Evolutionary conservation across 768 basidiomycete species (phyloP), one percentile per base, ranked within the genome.

Genomic region (Mycena rosella): DNA sequence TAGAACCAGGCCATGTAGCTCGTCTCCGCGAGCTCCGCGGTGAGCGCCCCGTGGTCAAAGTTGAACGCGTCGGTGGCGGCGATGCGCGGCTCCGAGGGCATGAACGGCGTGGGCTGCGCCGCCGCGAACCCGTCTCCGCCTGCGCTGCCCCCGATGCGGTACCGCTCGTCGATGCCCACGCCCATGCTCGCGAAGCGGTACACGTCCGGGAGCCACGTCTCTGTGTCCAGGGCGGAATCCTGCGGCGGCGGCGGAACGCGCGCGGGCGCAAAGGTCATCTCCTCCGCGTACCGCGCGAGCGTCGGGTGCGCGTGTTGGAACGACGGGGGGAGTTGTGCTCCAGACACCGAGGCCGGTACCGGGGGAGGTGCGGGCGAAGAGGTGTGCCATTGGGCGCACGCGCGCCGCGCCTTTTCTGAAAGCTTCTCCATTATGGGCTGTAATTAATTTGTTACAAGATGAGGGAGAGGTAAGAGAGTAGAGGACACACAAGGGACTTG

Each of bases 1-100:
- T 79, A 90, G 72, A 90, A 90, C 89, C 89, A 90, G 26, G 88
- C 88, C 89, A 90, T 90, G 74, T 88, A 90, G 62, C 86, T 87
- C 38, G 88, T 89, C 70, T 85, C 88, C 70, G 86, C 87, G 65
- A 87, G 78, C 51, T 86, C 84, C 51, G 82, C 81, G 30, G 82
- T 86, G 67, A 90, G 73, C 24, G 87, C 88, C 6, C 89, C 89
- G 71, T 88, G 83, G 66, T 89, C 89, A 73, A 89, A 87, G 75
- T 90, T 89, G 70, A 88, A 87, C 36, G 82, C 83, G 64, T 84
- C 83, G 61, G 87, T 84, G 69, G 85, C 84, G 47, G 82, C 84
- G 42, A 90, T 84, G 38, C 89, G 79, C 9, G 86, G 84, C 10
- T 81, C 77, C 11, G 81, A 82, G 3, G 84, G 81, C 18, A 82